A percentile compares a stretch with the other conserved stretches of the same genome.
Conservation (phyloP, 495 filamentous ascomycete genomes). For the Annulohypoxylon nitens region DNA sequence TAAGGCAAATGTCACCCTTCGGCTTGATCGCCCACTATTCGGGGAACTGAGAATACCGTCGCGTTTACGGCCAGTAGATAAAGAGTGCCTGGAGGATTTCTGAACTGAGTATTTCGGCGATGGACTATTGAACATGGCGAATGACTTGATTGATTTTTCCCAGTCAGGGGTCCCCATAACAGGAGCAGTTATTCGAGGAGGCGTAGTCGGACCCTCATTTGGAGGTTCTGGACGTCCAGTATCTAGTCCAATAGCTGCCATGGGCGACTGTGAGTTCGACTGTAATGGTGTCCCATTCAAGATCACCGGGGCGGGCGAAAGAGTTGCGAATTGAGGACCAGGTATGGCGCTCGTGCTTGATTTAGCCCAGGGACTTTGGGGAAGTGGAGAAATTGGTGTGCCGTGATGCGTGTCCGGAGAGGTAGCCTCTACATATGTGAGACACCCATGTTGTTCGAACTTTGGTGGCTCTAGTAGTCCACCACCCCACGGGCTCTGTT, state of each 20-base stretch:
- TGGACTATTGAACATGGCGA: conserved; percentile 46
- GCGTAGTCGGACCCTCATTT: conserved; percentile 24
- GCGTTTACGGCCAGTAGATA: conserved; percentile 5
- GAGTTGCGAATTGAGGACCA: not conserved
- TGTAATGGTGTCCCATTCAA: not conserved
- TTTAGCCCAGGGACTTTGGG: conserved; percentile 23
- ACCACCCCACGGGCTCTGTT: conserved; percentile 49
- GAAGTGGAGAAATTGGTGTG: not conserved
- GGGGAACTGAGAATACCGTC: conserved; percentile 33
- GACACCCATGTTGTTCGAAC: not conserved
- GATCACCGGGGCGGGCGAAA: not conserved
- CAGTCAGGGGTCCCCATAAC: conserved; percentile 38
- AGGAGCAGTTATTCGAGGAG: conserved; percentile 8
- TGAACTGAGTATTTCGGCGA: conserved; percentile 29
- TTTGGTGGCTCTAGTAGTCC: conserved; percentile 9
- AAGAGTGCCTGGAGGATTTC: conserved; percentile 4
- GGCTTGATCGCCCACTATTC: conserved; percentile 21
- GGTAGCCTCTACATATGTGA: not conserved
- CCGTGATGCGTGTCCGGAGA: not conserved
- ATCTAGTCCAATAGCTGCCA: not conserved
- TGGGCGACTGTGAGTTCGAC: conserved; percentile 2
- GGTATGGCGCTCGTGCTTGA: not conserved
- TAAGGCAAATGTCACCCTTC: conserved; percentile 46
- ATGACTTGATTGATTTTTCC: conserved; percentile 46
- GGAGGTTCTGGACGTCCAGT: not conserved